These are phyloP conservation scores for Botrytis hyacinthi DNA, from an alignment of 2,329 filamentous ascomycete species.

Conservation along the genomic window DNA sequence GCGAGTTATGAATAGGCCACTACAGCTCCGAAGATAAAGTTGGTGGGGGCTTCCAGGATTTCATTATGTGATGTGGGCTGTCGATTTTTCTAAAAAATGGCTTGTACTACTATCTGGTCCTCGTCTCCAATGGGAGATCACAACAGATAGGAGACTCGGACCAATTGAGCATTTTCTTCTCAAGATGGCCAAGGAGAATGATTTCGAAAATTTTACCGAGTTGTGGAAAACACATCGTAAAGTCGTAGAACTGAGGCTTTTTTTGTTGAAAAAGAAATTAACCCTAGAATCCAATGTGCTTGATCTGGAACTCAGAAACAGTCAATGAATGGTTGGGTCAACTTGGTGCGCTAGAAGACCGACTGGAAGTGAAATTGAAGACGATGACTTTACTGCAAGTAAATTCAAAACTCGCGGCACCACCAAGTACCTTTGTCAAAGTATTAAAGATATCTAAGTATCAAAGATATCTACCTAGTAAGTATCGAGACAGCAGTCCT, in stretches of 20 bases:
- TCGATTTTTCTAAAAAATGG: not conserved
- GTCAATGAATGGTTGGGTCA: not conserved
- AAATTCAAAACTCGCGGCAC: not conserved
- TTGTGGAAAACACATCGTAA: not conserved
- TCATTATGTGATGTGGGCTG: not conserved
- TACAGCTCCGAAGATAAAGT: not conserved
- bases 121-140: not conserved
- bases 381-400: not conserved
- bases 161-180: no score
- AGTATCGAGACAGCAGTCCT: not conserved
- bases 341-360: not conserved
- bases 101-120: not conserved
- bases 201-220: not conserved
- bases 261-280: not conserved
- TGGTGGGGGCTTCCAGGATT: not conserved
- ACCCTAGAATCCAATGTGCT: not conserved
- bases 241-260: not conserved
- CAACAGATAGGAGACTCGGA: not conserved
- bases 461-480: not conserved
- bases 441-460: not conserved
- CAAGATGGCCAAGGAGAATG: not conserved
- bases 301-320: not conserved
- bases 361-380: not conserved
- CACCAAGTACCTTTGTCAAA: not conserved
- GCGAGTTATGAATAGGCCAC: not conserved